A percentile compares a stretch with the other conserved stretches of the same genome.
phyloP scores from a whole-genome alignment of 2,329 filamentous ascomycete species.

The Xylaria sp. region DNA sequence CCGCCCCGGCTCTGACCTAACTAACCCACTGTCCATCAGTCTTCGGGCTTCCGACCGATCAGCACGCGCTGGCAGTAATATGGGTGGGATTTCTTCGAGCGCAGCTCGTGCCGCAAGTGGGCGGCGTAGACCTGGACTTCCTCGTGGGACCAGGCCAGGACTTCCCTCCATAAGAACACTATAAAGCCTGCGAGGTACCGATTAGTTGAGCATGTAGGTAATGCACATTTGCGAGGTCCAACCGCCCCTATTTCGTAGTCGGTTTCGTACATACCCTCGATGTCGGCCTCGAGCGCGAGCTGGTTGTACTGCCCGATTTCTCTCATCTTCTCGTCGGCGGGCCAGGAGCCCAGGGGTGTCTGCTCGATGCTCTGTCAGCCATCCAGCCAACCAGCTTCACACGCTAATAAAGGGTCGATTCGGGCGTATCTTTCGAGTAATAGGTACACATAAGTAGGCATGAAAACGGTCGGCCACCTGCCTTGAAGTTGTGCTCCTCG shows the following conservation, averaged over 20 bases:
- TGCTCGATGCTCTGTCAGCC: constrained; percentile 10
- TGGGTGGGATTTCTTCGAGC: constrained; percentile 26
- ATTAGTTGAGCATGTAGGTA: too few species aligned
- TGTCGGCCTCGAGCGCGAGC: constrained; percentile 37
- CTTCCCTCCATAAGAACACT: constrained; percentile 32
- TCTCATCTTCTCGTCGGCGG: constrained; percentile 40
- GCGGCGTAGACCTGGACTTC: constrained; percentile 36
- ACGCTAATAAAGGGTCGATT: too few species aligned
- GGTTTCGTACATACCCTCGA: constrained; percentile 40
- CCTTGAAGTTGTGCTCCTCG: constrained; percentile 29
- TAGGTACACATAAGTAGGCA: background rate
- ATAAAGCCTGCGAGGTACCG: constrained; percentile 37
- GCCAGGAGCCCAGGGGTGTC: constrained; percentile 46
- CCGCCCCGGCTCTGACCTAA: too few species aligned
- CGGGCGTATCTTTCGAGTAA: too few species aligned
- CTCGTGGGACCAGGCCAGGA: constrained; percentile 32
- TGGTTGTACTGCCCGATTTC: constrained; percentile 42
- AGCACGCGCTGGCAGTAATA: constrained; percentile 32
- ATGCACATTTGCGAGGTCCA: too few species aligned
- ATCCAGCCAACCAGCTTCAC: background rate
- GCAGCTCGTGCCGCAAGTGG: constrained; percentile 34
- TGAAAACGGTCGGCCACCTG: constrained; percentile 1
- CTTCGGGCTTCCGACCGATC: constrained; percentile 33
- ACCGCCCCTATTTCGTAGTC: too few species aligned
- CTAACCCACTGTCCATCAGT: background rate